Conservation (phyloP, 257 asterid genomes). For the Solanum appendiculatum region DNA sequence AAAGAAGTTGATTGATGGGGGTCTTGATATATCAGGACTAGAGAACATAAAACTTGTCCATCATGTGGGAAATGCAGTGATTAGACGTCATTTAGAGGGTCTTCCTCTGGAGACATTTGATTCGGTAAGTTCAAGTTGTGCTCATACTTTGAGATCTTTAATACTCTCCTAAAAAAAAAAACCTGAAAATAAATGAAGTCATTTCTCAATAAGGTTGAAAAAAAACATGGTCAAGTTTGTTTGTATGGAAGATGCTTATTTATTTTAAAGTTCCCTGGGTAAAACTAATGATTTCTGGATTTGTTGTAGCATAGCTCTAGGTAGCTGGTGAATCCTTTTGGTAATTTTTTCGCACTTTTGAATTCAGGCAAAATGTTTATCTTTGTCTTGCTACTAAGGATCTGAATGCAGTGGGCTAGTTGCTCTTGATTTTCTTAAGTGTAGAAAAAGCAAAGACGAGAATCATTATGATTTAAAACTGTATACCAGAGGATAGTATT, state of each 20-base stretch:
- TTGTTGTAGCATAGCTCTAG: not conserved
- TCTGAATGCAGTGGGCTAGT: not conserved
- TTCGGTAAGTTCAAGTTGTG: slow-evolving; percentile 62
- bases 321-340: not conserved
- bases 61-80: slow-evolving; percentile 88
- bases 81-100: slow-evolving; percentile 84
- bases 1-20: slow-evolving; percentile 78
- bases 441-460: not conserved
- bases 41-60: slow-evolving; percentile 79
- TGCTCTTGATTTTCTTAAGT: not conserved
- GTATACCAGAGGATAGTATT: not conserved
- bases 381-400: not conserved
- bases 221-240: not conserved
- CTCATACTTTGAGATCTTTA: slow-evolving; percentile 4
- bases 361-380: not conserved
- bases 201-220: not conserved
- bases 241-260: not conserved
- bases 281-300: not conserved
- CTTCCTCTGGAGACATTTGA: slow-evolving; percentile 95
- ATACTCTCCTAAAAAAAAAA: not conserved
- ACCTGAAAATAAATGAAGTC: not conserved
- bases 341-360: not conserved
- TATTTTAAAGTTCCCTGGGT: not conserved
- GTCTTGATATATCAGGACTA: slow-evolving; percentile 75
- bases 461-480: not conserved